Conservation (phyloP, 2,329 filamentous ascomycete genomes). For the Leptographium lundbergii region DNA sequence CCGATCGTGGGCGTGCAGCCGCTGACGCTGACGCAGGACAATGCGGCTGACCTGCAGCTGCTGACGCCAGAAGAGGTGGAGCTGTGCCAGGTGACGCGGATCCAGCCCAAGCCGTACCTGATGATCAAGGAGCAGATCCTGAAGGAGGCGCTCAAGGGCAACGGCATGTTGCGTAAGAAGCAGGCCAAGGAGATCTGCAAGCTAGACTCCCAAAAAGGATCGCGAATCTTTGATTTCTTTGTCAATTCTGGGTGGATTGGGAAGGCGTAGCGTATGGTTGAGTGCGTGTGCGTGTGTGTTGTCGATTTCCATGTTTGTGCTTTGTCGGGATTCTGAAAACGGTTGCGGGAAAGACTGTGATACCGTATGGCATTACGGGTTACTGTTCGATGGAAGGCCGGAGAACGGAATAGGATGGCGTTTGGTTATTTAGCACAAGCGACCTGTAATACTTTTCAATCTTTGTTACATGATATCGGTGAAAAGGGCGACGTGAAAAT, state of each 20-base stretch:
- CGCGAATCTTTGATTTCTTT: constrained; percentile 87
- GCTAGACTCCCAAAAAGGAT: constrained; percentile 74
- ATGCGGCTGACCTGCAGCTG: constrained; percentile 71
- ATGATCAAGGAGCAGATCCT: constrained; percentile 91
- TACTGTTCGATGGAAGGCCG: not conserved
- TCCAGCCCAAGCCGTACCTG: constrained; percentile 90
- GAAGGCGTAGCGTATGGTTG: constrained; percentile 45
- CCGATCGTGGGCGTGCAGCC: constrained; percentile 49
- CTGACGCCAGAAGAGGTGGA: constrained; percentile 74
- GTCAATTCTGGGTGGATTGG: constrained; percentile 86
- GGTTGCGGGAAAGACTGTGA: not conserved
- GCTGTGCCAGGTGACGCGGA: constrained; percentile 68
- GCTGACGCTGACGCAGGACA: constrained; percentile 60
- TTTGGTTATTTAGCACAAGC: not conserved
- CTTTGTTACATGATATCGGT: not conserved
- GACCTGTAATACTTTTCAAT: not conserved
- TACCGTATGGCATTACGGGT: not conserved
- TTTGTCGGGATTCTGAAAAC: not conserved
- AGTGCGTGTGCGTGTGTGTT: not conserved
- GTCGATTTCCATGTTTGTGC: not conserved
- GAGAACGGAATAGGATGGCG: not conserved
- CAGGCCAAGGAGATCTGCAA: constrained; percentile 75
- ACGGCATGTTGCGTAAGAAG: constrained; percentile 86
- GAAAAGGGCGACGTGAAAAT: not conserved
- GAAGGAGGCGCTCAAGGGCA: constrained; percentile 78